Base-by-base conservation (phyloP, 768 basidiomycete genomes). In the Dioszegia hungarica region DNA sequence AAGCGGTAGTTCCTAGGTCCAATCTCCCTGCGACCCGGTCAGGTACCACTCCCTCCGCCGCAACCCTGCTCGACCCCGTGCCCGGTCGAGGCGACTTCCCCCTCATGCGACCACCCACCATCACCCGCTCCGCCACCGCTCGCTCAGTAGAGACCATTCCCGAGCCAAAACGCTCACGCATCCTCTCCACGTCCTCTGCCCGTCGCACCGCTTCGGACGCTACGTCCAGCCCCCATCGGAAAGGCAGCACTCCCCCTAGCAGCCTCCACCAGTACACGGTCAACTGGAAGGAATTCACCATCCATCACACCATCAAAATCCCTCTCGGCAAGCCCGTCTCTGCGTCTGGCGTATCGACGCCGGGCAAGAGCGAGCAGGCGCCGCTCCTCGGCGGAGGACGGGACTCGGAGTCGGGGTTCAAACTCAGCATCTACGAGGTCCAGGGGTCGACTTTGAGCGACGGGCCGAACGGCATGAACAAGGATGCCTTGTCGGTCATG, bases 371-470 rank as follows among this genome's bases (percentile, higher is more conserved):
- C 24, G 48, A 36, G 52, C 15, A 39, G n/a, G 45, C 43, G 38
- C 67, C 67, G 15, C 17, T 62, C 2, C 56, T 72, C 5, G 70
- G 70, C 4, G 50, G 45, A 3, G 70, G 70, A 8, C 64, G 67
- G 5, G 20, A 46, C 4, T 63, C 60, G 5, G 64, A 68, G 33
- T 66, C 64, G 5, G 67, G 67, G 2, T 12, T 72, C 12, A 52
- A 54, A 11, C 36, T 72, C 17, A 24, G 47, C 17, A 59, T 72
- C 19, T 46, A 63, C 38, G 64, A 68, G 36, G 24, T 64, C 3
- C 62, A 59, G 3, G 39, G 31, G 5, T 22, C 36, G 29, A 24
- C 38, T n/a, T n/a, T n/a, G n/a, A n/a, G n/a, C n/a, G n/a, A n/a
- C n/a, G n/a, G n/a, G n/a, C n/a, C n/a, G n/a, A n/a, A n/a, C n/a